Evolutionary conservation across 805 yeast genomes (phyloP).

Genomic region (Middelhovenomyces tepae): DNA sequence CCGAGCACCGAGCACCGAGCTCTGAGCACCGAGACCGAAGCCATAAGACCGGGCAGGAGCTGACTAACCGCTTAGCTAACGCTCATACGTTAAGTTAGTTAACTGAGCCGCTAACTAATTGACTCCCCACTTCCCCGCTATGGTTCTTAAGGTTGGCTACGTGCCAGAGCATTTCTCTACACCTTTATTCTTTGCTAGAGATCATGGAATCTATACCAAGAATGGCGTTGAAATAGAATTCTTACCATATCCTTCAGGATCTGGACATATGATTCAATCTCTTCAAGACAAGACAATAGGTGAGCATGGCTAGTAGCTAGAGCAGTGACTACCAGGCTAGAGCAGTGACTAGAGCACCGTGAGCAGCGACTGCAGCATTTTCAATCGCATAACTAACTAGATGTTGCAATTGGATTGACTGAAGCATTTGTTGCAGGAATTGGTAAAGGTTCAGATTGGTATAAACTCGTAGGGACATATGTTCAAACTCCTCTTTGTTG

Average conservation of each 20-base stretch:
- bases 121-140: too few species aligned
- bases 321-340: background rate
- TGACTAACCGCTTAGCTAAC: too few species aligned
- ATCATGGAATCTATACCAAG: conserved; percentile 45
- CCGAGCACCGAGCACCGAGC: too few species aligned
- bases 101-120: too few species aligned
- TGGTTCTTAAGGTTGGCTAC: conserved; percentile 55
- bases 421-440: conserved; percentile 85
- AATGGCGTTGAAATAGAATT: conserved; percentile 46
- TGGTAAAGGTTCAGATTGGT: conserved; percentile 57
- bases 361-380: background rate
- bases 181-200: conserved; percentile 65
- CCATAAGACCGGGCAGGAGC: too few species aligned
- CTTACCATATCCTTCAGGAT: conserved; percentile 73
- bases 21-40: too few species aligned
- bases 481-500: conserved; percentile 82
- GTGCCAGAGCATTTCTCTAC: conserved; percentile 91
- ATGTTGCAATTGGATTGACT: conserved; percentile 80
- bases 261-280: conserved; percentile 77
- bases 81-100: too few species aligned
- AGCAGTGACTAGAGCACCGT: background rate
- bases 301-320: conserved; percentile 9
- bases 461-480: conserved; percentile 69
- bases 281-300: conserved; percentile 53
- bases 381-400: conserved; percentile 6